Percentiles rank a stretch among this genome's conserved stretches.
Evolutionary conservation across 2,329 filamentous ascomycete species (phyloP).

Genomic region (Colletotrichum coccodes): DNA sequence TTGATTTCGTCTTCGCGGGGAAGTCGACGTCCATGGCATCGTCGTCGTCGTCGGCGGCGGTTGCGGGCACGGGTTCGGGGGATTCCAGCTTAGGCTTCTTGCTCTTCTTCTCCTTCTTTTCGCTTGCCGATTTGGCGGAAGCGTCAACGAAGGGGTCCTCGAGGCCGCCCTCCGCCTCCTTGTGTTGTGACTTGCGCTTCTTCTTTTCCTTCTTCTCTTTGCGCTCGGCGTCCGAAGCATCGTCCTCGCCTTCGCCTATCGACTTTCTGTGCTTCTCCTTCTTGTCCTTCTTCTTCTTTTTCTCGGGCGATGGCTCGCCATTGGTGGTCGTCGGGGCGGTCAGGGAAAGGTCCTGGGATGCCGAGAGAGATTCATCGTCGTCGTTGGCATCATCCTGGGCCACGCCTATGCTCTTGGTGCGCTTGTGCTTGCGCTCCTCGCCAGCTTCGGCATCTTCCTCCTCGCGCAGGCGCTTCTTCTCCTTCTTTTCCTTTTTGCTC

Average conservation of each 20-base stretch:
- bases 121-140: not conserved
- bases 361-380: slow-evolving; percentile 8
- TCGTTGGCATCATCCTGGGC: slow-evolving; percentile 39
- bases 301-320: slow-evolving; percentile 25
- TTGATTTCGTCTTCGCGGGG: slow-evolving; percentile 39
- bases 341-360: slow-evolving; percentile 29
- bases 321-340: slow-evolving; percentile 25
- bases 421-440: slow-evolving; percentile 59
- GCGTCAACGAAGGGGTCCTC: slow-evolving; percentile 9
- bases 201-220: slow-evolving; percentile 45
- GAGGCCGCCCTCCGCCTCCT: slow-evolving; percentile 33
- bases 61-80: slow-evolving; percentile 28
- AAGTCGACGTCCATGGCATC: slow-evolving; percentile 54
- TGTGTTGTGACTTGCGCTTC: slow-evolving; percentile 45
- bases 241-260: slow-evolving; percentile 34
- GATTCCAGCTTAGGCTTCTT: slow-evolving; percentile 38
- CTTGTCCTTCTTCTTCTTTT: slow-evolving; percentile 28
- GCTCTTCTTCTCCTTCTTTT: slow-evolving; percentile 39
- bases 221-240: slow-evolving; percentile 42
- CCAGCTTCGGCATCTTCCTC: slow-evolving; percentile 53
- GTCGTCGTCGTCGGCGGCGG: slow-evolving; percentile 36
- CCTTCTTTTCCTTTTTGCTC: slow-evolving; percentile 46
- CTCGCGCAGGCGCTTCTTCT: slow-evolving; percentile 58
- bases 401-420: slow-evolving; percentile 54
- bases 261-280: slow-evolving; percentile 28